Conservation (phyloP, 139 green algal species). For the Chlorella sorokiniana region DNA sequence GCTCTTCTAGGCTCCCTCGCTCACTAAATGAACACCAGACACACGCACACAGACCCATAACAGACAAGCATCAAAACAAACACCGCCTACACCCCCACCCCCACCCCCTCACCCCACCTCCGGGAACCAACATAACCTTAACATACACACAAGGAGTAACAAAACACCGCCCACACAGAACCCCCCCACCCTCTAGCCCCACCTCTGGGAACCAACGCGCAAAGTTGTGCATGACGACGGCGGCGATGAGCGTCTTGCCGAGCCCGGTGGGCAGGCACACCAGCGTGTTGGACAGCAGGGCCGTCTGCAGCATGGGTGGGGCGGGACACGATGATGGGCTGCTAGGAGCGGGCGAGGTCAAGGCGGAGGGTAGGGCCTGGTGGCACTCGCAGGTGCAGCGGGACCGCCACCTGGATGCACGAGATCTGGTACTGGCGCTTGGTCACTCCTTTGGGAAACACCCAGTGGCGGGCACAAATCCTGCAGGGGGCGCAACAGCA, state of each 20-base stretch:
- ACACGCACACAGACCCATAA: too few species aligned
- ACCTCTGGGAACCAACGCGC: slow-evolving; percentile 89
- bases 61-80: too few species aligned
- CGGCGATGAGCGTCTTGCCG: slow-evolving; percentile 96
- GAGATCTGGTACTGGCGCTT: slow-evolving; percentile 77
- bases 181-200: not conserved
- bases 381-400: not conserved
- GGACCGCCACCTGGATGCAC: slow-evolving; percentile 46
- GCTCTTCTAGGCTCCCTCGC: too few species aligned
- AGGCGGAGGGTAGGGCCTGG: not conserved
- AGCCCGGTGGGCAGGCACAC: slow-evolving; percentile 95
- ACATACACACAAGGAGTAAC: not conserved
- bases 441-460: slow-evolving; percentile 69
- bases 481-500: slow-evolving; percentile 5
- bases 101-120: not conserved
- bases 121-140: not conserved
- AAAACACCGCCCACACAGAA: not conserved
- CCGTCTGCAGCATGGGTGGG: slow-evolving; percentile 26
- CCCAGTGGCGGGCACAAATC: slow-evolving; percentile 60
- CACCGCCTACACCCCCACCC: too few species aligned
- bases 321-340: not conserved
- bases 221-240: slow-evolving; percentile 96
- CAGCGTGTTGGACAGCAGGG: slow-evolving; percentile 91
- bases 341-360: not conserved
- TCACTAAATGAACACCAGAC: too few species aligned